These are phyloP conservation scores for Daldinia concentrica DNA, from an alignment of 495 filamentous ascomycete genomes.

Conservation along the genomic window DNA sequence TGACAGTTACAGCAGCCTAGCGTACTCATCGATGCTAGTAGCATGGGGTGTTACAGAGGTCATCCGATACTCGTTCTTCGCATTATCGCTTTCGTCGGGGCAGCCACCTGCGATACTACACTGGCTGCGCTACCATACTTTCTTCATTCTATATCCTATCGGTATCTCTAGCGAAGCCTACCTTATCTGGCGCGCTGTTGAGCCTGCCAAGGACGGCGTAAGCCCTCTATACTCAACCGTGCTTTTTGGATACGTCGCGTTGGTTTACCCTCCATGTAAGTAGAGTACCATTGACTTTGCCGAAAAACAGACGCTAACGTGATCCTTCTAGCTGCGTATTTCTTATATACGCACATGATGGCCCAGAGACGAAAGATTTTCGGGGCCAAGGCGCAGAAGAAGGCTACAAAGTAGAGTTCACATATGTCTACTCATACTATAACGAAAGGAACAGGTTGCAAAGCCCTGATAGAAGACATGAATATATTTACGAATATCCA, in stretches of 20 bases:
- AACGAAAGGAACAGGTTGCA: neutral
- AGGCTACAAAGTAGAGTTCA: constrained; percentile 39
- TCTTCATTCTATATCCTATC: constrained; percentile 90
- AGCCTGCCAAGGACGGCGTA: constrained; percentile 60
- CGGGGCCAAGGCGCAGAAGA: constrained; percentile 55
- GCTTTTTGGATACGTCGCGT: constrained; percentile 62
- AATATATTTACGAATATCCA: constrained; percentile 35
- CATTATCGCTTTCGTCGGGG: constrained; percentile 67
- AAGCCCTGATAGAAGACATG: neutral
- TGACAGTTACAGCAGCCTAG: constrained; percentile 40
- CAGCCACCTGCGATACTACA: constrained; percentile 68
- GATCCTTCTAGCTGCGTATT: constrained; percentile 71
- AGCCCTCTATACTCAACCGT: constrained; percentile 59
- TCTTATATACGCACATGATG: constrained; percentile 95
- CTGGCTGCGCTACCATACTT: constrained; percentile 94
- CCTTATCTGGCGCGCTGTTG: constrained; percentile 77
- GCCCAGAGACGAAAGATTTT: constrained; percentile 81
- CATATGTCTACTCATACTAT: neutral
- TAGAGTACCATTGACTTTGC: constrained; percentile 14
- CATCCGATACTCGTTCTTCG: constrained; percentile 88
- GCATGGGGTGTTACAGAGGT: constrained; percentile 91
- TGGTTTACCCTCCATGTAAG: constrained; percentile 84
- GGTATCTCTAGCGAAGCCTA: constrained; percentile 87
- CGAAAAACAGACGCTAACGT: neutral
- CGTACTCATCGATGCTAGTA: constrained; percentile 75